Evolutionary conservation across 176 grass and related monocot species (phyloP).

Genomic region (Avena atlantica): DNA sequence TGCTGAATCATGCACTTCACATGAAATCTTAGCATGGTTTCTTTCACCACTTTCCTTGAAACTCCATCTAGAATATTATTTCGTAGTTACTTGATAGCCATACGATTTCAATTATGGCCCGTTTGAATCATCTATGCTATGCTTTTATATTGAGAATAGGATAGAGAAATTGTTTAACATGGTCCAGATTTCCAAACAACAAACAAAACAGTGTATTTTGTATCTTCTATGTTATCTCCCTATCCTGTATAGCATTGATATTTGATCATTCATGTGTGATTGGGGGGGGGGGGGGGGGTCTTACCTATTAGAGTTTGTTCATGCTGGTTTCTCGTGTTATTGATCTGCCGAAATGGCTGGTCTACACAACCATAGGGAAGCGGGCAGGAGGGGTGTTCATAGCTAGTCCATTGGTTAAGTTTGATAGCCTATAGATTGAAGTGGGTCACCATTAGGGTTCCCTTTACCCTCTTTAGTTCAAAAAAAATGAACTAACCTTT

Average conservation of each 20-base stretch:
- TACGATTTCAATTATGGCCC: constrained; percentile 10
- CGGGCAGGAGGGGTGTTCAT: neutral
- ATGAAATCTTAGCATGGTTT: constrained; percentile 35
- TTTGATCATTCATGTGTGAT: too few species aligned
- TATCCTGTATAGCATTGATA: neutral
- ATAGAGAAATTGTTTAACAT: neutral
- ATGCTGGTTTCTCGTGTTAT: neutral
- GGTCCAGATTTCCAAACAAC: constrained; percentile 15
- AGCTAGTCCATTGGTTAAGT: constrained; percentile 25
- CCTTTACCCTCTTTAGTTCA: too few species aligned
- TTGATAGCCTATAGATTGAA: neutral
- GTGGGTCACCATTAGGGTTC: too few species aligned
- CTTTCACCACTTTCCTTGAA: neutral
- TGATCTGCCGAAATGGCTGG: constrained; percentile 19
- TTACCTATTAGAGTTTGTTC: neutral
- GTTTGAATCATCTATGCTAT: constrained; percentile 15
- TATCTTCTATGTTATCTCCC: neutral
- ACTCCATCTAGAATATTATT: constrained; percentile 24
- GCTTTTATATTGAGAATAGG: constrained; percentile 4
- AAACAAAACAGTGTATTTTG: constrained; percentile 6
- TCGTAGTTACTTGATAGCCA: constrained; percentile 18
- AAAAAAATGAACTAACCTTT: too few species aligned
- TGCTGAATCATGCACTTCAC: constrained; percentile 29
- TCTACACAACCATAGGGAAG: neutral
- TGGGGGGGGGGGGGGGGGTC: too few species aligned